These are phyloP conservation scores for Hanseniaspora mollemarum DNA, from an alignment of 805 yeast species.

Conservation along the genomic window DNA sequence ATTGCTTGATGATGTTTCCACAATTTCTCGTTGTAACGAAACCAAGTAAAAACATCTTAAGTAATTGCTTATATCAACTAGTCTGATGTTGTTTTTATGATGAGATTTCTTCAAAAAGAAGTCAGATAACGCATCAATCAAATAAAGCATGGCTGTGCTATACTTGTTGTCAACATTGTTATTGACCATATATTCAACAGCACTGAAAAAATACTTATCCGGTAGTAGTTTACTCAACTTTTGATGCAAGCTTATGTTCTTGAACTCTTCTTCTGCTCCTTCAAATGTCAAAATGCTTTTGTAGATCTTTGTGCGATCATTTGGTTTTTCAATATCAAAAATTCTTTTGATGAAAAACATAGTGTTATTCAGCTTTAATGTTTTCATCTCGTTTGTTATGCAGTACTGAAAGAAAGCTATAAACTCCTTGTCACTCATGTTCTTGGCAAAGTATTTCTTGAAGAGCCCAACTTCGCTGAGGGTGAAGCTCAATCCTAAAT, in stretches of 20 bases:
- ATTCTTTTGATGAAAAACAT: neutral
- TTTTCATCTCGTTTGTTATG: neutral
- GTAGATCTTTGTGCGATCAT: neutral
- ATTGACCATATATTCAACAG: neutral
- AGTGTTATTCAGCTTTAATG: neutral
- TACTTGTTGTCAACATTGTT: neutral
- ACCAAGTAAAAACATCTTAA: neutral
- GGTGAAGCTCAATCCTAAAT: neutral
- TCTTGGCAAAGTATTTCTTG: neutral
- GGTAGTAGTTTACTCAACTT: neutral
- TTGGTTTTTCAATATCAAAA: neutral
- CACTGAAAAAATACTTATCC: neutral
- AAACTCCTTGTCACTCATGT: neutral
- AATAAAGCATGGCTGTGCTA: neutral
- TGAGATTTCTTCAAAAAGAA: neutral
- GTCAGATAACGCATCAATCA: neutral
- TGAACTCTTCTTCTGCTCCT: neutral
- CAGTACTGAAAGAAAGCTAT: slow-evolving; percentile 1
- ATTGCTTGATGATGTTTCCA: neutral
- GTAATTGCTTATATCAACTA: neutral
- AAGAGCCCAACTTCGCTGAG: neutral
- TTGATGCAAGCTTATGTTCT: neutral
- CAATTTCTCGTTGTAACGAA: neutral
- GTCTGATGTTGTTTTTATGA: neutral
- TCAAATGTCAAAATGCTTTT: neutral